phyloP scores from a whole-genome alignment of 2,329 filamentous ascomycete species.

The Aspergillus pseudoglaucus region DNA sequence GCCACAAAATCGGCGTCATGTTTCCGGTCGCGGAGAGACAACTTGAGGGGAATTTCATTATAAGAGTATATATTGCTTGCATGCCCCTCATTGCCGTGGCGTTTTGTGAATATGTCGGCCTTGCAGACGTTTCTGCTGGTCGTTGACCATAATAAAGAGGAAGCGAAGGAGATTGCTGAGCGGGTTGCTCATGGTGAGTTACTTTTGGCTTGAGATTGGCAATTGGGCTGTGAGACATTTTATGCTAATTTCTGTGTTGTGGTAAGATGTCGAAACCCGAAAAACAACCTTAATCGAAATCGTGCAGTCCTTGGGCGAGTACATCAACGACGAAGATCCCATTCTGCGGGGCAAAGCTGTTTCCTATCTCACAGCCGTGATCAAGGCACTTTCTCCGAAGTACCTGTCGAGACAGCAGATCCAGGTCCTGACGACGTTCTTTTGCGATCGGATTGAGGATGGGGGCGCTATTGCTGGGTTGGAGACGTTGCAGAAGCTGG shows the following conservation, averaged over 20 bases:
- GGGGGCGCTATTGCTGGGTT: conserved; percentile 55
- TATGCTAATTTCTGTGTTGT: conserved; percentile 10
- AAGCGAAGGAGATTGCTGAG: conserved; percentile 40
- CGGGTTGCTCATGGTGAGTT: conserved; percentile 38
- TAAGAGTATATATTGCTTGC: not conserved
- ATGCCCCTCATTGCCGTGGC: conserved; percentile 2
- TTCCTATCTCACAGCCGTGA: conserved; percentile 38
- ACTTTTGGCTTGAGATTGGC: not conserved
- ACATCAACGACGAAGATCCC: conserved; percentile 60
- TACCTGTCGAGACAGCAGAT: conserved; percentile 56
- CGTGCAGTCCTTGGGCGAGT: conserved; percentile 59
- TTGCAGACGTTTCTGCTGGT: conserved; percentile 44
- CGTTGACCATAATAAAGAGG: conserved; percentile 41
- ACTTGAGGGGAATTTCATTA: conserved; percentile 3
- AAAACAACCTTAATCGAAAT: conserved; percentile 56
- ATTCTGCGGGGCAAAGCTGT: conserved; percentile 54
- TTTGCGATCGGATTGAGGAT: conserved; percentile 59
- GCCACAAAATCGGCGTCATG: conserved; percentile 16
- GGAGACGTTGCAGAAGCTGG: conserved; percentile 52
- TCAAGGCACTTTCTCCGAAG: conserved; percentile 46
- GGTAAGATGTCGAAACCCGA: conserved; percentile 51
- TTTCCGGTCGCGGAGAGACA: conserved; percentile 10
- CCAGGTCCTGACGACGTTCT: conserved; percentile 57
- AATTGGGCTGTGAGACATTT: conserved; percentile 3
- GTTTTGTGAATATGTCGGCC: conserved; percentile 38